Base-by-base conservation (phyloP, 331 rosid genomes). In the Malus hybrid region DNA sequence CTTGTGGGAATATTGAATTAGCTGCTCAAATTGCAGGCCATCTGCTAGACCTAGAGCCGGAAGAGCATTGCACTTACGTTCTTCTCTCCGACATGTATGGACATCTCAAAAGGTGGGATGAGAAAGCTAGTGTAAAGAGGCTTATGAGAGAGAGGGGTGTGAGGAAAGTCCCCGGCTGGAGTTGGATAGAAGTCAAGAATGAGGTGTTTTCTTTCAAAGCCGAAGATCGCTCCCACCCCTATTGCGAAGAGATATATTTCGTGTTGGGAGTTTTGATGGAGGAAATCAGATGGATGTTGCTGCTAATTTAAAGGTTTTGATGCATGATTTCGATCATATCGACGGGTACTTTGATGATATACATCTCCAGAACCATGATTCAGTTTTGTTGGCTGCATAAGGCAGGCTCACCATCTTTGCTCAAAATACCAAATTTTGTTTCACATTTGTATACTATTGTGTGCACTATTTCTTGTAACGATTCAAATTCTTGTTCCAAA, bases 101-200 rank as follows among this genome's bases (percentile, higher is more conserved):
- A 73, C 82, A 87, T 73, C 85, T 89, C 15, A 74, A 78, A 81
- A 86, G 81, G 76, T 93, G 97, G 98, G 83, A 80, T 59, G 91
- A 87, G 64, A 88, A 86, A 74, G 97, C 92, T 73, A 81, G 82
- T 10, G 76, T 93, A 65, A 87, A 87, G 62, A 91, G 85, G 89
- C 77, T 91, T 75, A 93, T 89, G 97, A 86, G 88, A 73, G 88
- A 89, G 69, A 88, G 91, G 74, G 89, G 91, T 52, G 96, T 91
- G 77, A 91, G 85, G 67, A 91, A 91, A 80, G 86, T 89, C 75
- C 96, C 93, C 22, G 93, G 97, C 78, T 93, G 91, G 89, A 89
- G 96, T 84, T 93, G 98, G 98, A 87, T 89, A 68, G 96, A 91
- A 86, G 86, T 84, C 52, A 78, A 82, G 33, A 89, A 87, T 68